Percentiles rank a stretch among this genome's conserved stretches.
phyloP scores from a whole-genome alignment of 2,329 filamentous ascomycete species.

The Colletotrichum scovillei region DNA sequence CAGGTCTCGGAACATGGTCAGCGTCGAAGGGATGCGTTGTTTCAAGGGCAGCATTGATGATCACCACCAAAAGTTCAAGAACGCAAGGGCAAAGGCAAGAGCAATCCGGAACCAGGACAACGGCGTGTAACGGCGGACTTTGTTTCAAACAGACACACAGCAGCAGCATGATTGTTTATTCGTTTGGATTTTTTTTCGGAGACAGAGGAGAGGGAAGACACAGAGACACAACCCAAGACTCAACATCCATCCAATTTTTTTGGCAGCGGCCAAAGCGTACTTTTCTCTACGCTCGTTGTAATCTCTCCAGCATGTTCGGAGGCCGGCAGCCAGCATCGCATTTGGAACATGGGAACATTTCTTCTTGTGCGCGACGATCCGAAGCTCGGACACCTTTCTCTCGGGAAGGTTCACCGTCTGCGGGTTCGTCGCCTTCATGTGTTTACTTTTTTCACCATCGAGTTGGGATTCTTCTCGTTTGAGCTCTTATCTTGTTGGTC shows the following conservation, averaged over 20 bases:
- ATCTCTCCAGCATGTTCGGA: conserved; percentile 51
- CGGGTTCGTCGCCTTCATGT: conserved; percentile 47
- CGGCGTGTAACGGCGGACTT: conserved; percentile 43
- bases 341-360: conserved; percentile 23
- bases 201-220: conserved; percentile 28
- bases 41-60: conserved; percentile 43
- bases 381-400: conserved; percentile 26
- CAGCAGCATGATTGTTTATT: conserved; percentile 41
- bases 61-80: conserved; percentile 42
- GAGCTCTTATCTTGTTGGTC: conserved; percentile 20
- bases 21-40: conserved; percentile 33
- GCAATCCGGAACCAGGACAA: conserved; percentile 35
- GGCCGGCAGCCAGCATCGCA: conserved; percentile 50
- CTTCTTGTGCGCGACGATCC: conserved; percentile 21
- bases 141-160: conserved; percentile 40
- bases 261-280: conserved; percentile 45
- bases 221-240: not conserved
- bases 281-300: conserved; percentile 66
- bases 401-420: conserved; percentile 38
- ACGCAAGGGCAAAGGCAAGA: conserved; percentile 37
- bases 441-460: conserved; percentile 45
- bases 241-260: conserved; percentile 40
- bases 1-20: conserved; percentile 38
- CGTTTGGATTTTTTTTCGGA: conserved; percentile 41
- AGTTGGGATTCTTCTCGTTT: conserved; percentile 40